These are phyloP conservation scores for Botrytis elliptica DNA, from an alignment of 2,329 filamentous ascomycete genomes.

Conservation along the genomic window DNA sequence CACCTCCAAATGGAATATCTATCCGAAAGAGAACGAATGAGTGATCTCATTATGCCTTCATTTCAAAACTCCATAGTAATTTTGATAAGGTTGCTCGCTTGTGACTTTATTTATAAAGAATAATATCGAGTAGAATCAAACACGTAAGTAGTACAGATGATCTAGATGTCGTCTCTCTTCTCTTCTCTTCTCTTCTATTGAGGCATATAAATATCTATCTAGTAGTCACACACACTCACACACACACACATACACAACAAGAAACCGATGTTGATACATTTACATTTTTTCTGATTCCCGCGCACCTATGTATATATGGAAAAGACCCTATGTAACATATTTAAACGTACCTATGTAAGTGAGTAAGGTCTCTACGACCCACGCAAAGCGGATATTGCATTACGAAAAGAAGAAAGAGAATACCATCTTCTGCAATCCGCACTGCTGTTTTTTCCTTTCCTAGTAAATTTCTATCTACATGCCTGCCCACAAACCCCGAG, in stretches of 20 bases:
- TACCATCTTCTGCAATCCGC: background rate
- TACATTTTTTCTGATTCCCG: background rate
- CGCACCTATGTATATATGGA: constrained; percentile 2
- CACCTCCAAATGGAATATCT: no score
- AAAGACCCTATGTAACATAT: background rate
- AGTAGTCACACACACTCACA: background rate
- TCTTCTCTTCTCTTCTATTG: background rate
- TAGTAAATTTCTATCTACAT: background rate
- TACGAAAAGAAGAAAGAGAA: background rate
- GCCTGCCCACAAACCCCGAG: no score
- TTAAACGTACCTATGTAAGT: background rate
- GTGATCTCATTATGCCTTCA: background rate
- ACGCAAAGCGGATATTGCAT: background rate
- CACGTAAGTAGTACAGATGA: background rate
- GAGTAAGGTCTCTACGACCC: background rate
- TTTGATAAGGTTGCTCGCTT: background rate
- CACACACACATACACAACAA: background rate
- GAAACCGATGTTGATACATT: background rate
- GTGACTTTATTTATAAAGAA: background rate
- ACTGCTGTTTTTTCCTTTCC: background rate
- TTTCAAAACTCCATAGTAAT: background rate
- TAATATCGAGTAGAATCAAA: background rate
- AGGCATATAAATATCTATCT: background rate
- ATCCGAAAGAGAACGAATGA: background rate
- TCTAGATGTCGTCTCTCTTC: background rate